These are phyloP conservation scores for Aspergillus phoenicis DNA, from an alignment of 2,329 filamentous ascomycete species.

Conservation along the genomic window DNA sequence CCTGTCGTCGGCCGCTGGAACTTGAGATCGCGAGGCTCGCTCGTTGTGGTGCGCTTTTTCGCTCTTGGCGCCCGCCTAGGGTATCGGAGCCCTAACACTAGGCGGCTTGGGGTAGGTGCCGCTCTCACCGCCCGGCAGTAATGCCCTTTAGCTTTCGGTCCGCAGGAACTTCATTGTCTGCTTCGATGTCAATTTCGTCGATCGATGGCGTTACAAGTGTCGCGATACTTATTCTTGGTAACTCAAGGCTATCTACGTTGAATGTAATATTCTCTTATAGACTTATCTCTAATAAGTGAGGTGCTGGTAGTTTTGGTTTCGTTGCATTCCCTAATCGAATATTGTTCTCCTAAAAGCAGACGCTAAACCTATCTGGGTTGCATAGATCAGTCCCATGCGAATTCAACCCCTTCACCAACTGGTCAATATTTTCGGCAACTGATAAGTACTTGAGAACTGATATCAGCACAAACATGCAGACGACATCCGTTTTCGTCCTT, in stretches of 20 bases:
- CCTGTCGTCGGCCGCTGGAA: constrained; percentile 38
- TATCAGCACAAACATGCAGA: too few relatives aligned
- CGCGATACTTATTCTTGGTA: not conserved
- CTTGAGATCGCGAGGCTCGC: constrained; percentile 33
- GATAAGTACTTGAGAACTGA: too few relatives aligned
- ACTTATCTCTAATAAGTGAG: not conserved
- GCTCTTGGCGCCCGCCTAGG: constrained; percentile 40
- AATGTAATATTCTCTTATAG: not conserved
- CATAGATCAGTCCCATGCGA: not conserved
- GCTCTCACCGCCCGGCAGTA: constrained; percentile 25
- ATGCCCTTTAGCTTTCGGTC: not conserved
- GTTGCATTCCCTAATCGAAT: not conserved
- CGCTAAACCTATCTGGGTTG: not conserved
- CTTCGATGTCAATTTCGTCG: not conserved
- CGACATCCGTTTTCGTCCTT: too few relatives aligned
- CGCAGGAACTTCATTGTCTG: not conserved
- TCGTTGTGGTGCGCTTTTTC: constrained; percentile 45
- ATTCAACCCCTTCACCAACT: not conserved
- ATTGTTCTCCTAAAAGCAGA: not conserved
- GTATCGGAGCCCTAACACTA: constrained; percentile 49
- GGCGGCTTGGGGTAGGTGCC: constrained; percentile 20
- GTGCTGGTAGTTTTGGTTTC: not conserved
- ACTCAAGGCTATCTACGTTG: not conserved
- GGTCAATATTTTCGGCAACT: not conserved
- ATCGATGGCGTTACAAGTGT: not conserved